phyloP scores from a whole-genome alignment of 2,329 filamentous ascomycete species.

The Stagonosporopsis vannaccii region DNA sequence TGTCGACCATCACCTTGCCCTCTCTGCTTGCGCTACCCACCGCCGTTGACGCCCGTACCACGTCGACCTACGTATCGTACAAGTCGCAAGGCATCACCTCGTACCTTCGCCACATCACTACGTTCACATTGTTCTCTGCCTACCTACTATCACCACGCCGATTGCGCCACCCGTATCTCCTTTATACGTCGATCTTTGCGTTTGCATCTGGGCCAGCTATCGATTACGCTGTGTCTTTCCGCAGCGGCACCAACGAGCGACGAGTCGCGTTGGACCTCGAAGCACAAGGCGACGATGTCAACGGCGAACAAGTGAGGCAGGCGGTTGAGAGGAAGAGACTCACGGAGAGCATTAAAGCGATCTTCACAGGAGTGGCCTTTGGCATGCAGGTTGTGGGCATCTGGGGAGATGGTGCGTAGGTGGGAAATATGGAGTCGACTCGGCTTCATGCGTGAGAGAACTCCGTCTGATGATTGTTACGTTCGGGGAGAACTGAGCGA shows the following conservation, averaged over 20 bases:
- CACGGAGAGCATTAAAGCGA: constrained; percentile 53
- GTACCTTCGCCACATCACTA: constrained; percentile 73
- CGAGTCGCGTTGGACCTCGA: constrained; percentile 37
- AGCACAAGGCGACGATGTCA: constrained; percentile 53
- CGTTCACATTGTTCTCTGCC: constrained; percentile 76
- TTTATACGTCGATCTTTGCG: constrained; percentile 80
- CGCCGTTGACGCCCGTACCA: constrained; percentile 71
- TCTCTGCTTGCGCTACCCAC: constrained; percentile 82
- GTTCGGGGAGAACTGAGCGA: background rate
- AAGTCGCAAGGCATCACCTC: constrained; percentile 61
- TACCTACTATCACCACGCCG: constrained; percentile 78
- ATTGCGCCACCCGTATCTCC: constrained; percentile 83
- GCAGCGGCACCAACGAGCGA: constrained; percentile 32
- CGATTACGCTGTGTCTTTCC: constrained; percentile 44
- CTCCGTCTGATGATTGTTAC: background rate
- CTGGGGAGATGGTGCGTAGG: constrained; percentile 56
- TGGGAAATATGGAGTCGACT: background rate
- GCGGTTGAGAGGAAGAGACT: constrained; percentile 53
- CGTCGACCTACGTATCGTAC: constrained; percentile 65
- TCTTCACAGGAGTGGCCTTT: constrained; percentile 54
- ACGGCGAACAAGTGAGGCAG: constrained; percentile 59
- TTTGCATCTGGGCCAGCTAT: constrained; percentile 54
- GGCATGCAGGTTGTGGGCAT: constrained; percentile 57
- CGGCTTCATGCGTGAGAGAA: background rate
- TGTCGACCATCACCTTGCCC: constrained; percentile 79